Evolutionary conservation across 257 asterid genomes (phyloP).

Genomic region (Ehretia macrophylla): DNA sequence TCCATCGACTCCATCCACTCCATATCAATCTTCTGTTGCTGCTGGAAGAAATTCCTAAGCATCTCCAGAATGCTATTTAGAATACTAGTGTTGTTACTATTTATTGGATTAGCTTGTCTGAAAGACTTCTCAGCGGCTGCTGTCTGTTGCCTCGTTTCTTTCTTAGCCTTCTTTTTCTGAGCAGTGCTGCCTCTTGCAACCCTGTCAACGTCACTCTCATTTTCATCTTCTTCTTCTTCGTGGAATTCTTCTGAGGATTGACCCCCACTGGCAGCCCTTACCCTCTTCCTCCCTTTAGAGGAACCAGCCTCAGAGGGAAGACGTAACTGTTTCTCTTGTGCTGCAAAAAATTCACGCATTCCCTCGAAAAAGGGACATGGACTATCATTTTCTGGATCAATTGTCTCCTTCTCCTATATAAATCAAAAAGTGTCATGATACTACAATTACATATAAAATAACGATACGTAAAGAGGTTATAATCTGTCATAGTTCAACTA

Average conservation of each 20-base stretch:
- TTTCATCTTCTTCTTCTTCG: slow-evolving; percentile 24
- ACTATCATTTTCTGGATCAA: slow-evolving; percentile 29
- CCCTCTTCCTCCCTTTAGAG: slow-evolving; percentile 30
- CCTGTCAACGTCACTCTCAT: slow-evolving; percentile 30
- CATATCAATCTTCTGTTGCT: slow-evolving; percentile 60
- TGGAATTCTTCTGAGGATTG: slow-evolving; percentile 30
- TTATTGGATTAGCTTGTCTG: slow-evolving; percentile 11
- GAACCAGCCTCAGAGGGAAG: slow-evolving; percentile 22
- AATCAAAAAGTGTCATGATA: slow-evolving; percentile 8
- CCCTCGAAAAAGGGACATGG: slow-evolving; percentile 53
- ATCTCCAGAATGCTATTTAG: slow-evolving; percentile 30
- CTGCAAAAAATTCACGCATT: slow-evolving; percentile 44
- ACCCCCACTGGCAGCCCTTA: slow-evolving; percentile 19
- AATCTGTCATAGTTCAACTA: no score
- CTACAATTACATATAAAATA: no score
- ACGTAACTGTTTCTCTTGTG: slow-evolving; percentile 31
- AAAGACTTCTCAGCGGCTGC: slow-evolving; percentile 12
- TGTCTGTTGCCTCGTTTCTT: slow-evolving; percentile 27
- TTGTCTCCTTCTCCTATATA: slow-evolving; percentile 45
- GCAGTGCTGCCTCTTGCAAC: slow-evolving; percentile 15
- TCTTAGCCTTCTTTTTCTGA: slow-evolving; percentile 27
- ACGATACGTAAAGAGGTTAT: no score
- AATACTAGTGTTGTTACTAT: slow-evolving; percentile 3
- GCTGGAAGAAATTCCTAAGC: slow-evolving; percentile 39
- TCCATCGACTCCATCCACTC: slow-evolving; percentile 61